Conservation (phyloP, 2,329 filamentous ascomycete genomes). For the Pseudocercospora cruenta region DNA sequence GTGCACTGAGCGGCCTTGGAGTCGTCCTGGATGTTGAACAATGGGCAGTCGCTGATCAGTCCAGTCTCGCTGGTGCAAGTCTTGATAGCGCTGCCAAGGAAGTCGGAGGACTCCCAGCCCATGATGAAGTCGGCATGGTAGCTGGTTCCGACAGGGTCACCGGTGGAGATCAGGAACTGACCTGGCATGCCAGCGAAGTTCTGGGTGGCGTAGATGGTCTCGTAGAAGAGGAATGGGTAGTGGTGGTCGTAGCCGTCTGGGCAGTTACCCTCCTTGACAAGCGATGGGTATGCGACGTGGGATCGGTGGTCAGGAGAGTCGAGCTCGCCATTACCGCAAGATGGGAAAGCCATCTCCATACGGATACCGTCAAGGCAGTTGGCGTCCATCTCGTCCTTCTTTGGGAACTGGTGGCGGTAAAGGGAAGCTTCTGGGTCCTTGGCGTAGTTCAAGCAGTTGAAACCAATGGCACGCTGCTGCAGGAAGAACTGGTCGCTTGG, state of each 20-base stretch:
- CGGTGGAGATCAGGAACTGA: slow-evolving; percentile 75
- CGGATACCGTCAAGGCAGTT: slow-evolving; percentile 83
- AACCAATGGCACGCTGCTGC: slow-evolving; percentile 80
- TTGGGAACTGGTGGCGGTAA: slow-evolving; percentile 78
- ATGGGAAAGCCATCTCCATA: slow-evolving; percentile 84
- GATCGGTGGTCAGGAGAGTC: slow-evolving; percentile 59
- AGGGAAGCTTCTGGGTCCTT: slow-evolving; percentile 70
- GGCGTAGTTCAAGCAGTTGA: slow-evolving; percentile 90
- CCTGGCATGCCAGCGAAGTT: slow-evolving; percentile 66
- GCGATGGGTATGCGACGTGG: slow-evolving; percentile 77
- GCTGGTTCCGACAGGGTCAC: slow-evolving; percentile 73
- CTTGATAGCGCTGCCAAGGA: slow-evolving; percentile 73
- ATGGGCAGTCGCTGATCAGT: slow-evolving; percentile 69
- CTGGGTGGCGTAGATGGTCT: slow-evolving; percentile 80
- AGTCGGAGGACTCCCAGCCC: slow-evolving; percentile 69
- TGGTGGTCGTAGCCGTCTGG: slow-evolving; percentile 69
- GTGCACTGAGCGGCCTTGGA: slow-evolving; percentile 61
- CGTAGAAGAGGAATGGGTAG: slow-evolving; percentile 76
- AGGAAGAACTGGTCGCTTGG: slow-evolving; percentile 72
- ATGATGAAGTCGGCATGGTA: slow-evolving; percentile 80
- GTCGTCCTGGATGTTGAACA: slow-evolving; percentile 72
- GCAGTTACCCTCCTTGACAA: slow-evolving; percentile 76
- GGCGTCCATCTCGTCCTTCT: slow-evolving; percentile 76
- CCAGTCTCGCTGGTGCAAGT: slow-evolving; percentile 75
- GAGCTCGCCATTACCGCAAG: slow-evolving; percentile 75